Evolutionary conservation across 2,329 filamentous ascomycete species (phyloP).

Genomic region (Colletotrichum agaves): DNA sequence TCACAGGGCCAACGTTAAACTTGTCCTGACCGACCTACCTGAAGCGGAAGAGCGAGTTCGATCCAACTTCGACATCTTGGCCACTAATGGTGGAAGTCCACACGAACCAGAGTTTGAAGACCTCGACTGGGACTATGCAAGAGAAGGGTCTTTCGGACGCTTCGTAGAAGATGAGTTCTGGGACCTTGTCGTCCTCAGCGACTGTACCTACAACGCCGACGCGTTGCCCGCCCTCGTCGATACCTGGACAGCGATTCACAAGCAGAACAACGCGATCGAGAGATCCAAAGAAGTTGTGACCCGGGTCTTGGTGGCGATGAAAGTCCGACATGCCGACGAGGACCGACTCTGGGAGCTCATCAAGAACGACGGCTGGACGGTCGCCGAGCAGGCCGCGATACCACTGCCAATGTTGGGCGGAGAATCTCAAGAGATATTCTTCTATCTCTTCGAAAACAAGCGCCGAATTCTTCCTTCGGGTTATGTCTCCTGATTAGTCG

Average conservation of each 20-base stretch:
- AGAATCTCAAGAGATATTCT: constrained; percentile 58
- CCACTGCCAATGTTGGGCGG: constrained; percentile 58
- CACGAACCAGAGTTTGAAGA: constrained; percentile 60
- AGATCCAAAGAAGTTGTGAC: constrained; percentile 43
- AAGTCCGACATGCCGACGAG: constrained; percentile 66
- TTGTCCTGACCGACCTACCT: constrained; percentile 66
- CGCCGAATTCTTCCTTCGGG: neutral
- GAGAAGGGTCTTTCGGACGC: constrained; percentile 55
- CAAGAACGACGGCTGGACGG: constrained; percentile 56
- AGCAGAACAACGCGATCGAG: constrained; percentile 41
- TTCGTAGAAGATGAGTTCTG: constrained; percentile 53
- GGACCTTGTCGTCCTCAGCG: constrained; percentile 66
- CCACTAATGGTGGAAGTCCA: neutral
- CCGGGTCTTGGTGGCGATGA: constrained; percentile 65
- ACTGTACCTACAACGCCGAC: constrained; percentile 71
- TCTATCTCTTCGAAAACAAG: constrained; percentile 59
- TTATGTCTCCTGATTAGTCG: neutral
- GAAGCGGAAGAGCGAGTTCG: constrained; percentile 62
- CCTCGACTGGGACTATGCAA: constrained; percentile 67
- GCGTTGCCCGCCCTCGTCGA: constrained; percentile 63
- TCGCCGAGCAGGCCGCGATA: constrained; percentile 53
- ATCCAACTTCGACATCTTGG: constrained; percentile 56
- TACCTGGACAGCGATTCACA: constrained; percentile 62
- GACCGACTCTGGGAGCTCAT: constrained; percentile 60
- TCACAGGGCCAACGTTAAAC: constrained; percentile 40